Evolutionary conservation across 805 yeast genomes (phyloP).

Genomic region (Zygotorulaspora florentina): DNA sequence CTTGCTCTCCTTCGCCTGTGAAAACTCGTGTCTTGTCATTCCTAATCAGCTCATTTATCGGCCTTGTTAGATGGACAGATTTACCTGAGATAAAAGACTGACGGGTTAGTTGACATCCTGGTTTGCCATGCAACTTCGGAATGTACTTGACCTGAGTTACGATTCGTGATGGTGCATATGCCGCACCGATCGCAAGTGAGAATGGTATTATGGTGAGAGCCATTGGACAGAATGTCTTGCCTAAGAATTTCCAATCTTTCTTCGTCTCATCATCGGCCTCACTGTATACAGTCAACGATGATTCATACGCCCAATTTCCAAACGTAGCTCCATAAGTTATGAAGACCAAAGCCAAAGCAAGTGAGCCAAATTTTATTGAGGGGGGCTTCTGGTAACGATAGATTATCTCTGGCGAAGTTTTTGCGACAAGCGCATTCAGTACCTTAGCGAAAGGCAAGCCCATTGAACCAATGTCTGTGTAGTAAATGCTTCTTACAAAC

Average conservation of each 20-base stretch:
- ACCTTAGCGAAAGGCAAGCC: conserved; percentile 19
- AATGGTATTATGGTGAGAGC: conserved; percentile 28
- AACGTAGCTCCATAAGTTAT: conserved; percentile 28
- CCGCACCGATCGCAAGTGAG: conserved; percentile 22
- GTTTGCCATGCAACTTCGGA: conserved; percentile 17
- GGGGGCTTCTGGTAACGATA: conserved; percentile 18
- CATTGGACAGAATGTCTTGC: conserved; percentile 25
- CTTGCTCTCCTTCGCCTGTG: conserved; percentile 32
- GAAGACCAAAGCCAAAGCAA: conserved; percentile 26
- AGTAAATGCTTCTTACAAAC: too few species aligned
- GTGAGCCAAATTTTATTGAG: conserved; percentile 19
- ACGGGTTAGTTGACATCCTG: conserved; percentile 24
- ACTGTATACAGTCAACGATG: conserved; percentile 16
- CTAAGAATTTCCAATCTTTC: conserved; percentile 14
- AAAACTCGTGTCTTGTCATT: conserved; percentile 20
- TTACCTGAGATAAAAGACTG: conserved; percentile 21
- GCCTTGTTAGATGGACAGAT: conserved; percentile 12
- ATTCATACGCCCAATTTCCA: conserved; percentile 27
- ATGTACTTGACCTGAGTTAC: conserved; percentile 27
- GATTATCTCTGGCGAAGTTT: conserved; percentile 21
- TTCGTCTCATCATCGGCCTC: conserved; percentile 14
- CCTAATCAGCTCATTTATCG: conserved; percentile 19
- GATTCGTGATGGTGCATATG: conserved; percentile 26
- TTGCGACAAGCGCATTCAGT: conserved; percentile 20
- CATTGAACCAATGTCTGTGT: too few species aligned